phyloP scores from a whole-genome alignment of 2,329 filamentous ascomycete genomes.

The Knufia petricola region DNA sequence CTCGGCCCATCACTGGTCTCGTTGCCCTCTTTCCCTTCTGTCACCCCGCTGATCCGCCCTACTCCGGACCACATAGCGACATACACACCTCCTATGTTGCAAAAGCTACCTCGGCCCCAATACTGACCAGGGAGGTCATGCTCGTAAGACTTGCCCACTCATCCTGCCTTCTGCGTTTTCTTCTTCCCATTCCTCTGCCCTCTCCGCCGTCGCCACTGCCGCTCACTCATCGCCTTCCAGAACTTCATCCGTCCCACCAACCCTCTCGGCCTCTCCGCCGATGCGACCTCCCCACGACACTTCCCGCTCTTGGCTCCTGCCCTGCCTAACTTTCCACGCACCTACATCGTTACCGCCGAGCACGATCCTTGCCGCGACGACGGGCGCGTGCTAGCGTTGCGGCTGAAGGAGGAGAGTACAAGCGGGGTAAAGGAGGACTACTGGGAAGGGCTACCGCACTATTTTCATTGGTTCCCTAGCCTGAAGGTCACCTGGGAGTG shows the following conservation, averaged over 20 bases:
- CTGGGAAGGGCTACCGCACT: background rate
- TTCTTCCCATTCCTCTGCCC: background rate
- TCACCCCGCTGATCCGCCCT: slow-evolving; percentile 1
- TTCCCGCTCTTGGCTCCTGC: background rate
- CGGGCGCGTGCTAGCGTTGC: slow-evolving; percentile 1
- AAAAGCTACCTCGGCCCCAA: background rate
- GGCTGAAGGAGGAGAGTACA: background rate
- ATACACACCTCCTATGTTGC: background rate
- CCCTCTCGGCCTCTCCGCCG: background rate
- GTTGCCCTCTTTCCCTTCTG: slow-evolving; percentile 1
- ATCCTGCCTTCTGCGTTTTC: background rate
- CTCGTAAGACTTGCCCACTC: background rate
- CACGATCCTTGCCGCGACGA: background rate
- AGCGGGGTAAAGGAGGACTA: slow-evolving; percentile 1
- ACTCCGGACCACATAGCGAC: background rate
- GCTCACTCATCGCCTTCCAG: background rate
- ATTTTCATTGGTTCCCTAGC: background rate
- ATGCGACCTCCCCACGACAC: background rate
- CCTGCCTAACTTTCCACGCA: background rate
- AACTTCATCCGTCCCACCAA: slow-evolving; percentile 1
- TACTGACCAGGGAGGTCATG: slow-evolving; percentile 1
- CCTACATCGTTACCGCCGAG: background rate
- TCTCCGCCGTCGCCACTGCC: background rate
- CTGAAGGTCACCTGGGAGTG: background rate
- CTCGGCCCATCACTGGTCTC: background rate